These are phyloP conservation scores for Aspergillus japonicus DNA, from an alignment of 2,329 filamentous ascomycete genomes.

Conservation along the genomic window DNA sequence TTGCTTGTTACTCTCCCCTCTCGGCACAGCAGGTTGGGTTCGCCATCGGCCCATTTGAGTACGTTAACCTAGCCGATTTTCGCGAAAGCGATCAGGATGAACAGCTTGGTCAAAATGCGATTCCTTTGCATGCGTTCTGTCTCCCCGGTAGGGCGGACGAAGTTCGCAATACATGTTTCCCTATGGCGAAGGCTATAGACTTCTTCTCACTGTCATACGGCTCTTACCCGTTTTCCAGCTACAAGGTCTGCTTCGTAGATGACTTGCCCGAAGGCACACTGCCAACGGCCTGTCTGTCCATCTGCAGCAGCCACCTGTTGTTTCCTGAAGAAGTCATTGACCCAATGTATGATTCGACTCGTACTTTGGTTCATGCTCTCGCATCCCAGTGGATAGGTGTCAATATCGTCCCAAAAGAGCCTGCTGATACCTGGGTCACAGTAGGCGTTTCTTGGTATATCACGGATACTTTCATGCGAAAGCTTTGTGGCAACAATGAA, in stretches of 20 bases:
- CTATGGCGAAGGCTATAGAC: slow-evolving; percentile 82
- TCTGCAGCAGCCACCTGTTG: slow-evolving; percentile 82
- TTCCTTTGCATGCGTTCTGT: slow-evolving; percentile 89
- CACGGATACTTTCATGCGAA: slow-evolving; percentile 88
- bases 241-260: slow-evolving; percentile 92
- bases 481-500: slow-evolving; percentile 89
- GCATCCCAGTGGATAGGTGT: slow-evolving; percentile 94
- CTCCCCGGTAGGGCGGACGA: slow-evolving; percentile 79
- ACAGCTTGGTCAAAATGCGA: slow-evolving; percentile 80
- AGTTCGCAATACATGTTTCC: slow-evolving; percentile 80
- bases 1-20: slow-evolving; percentile 71
- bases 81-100: slow-evolving; percentile 89
- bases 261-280: slow-evolving; percentile 75
- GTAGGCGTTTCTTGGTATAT: slow-evolving; percentile 92
- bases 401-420: slow-evolving; percentile 80
- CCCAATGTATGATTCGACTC: slow-evolving; percentile 75
- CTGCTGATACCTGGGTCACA: slow-evolving; percentile 82
- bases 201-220: slow-evolving; percentile 86
- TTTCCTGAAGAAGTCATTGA: slow-evolving; percentile 85
- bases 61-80: slow-evolving; percentile 84
- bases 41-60: slow-evolving; percentile 90
- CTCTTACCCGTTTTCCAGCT: slow-evolving; percentile 86
- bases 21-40: slow-evolving; percentile 90
- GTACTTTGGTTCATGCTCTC: slow-evolving; percentile 76
- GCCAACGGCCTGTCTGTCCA: slow-evolving; percentile 76